Evolutionary conservation across 2,329 filamentous ascomycete genomes (phyloP).

Genomic region (Pseudopithomyces maydicus): DNA sequence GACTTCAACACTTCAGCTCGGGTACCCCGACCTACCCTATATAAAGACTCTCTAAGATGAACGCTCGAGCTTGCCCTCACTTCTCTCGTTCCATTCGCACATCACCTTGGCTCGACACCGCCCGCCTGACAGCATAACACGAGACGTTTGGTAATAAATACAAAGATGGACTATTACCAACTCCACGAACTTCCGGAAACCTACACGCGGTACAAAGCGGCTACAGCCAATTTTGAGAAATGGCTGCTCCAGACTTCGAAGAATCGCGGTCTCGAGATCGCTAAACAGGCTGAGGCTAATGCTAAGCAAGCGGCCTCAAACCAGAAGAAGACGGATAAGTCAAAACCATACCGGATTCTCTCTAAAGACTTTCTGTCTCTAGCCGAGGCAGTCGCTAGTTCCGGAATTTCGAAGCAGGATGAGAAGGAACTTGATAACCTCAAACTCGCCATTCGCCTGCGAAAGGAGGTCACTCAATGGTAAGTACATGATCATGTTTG

Average conservation of each 20-base stretch:
- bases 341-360: slow-evolving; percentile 13
- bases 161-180: slow-evolving; percentile 20
- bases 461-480: slow-evolving; percentile 21
- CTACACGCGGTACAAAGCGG: slow-evolving; percentile 21
- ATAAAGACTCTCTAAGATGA: too few relatives aligned
- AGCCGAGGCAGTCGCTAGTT: slow-evolving; percentile 16
- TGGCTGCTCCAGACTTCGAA: slow-evolving; percentile 21
- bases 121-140: too few relatives aligned
- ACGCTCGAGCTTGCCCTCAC: too few relatives aligned
- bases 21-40: too few relatives aligned
- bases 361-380: slow-evolving; percentile 10
- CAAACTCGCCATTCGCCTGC: slow-evolving; percentile 20
- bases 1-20: too few relatives aligned
- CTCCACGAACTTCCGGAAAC: slow-evolving; percentile 21
- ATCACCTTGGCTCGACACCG: too few relatives aligned
- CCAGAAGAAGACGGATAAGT: background rate
- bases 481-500: too few relatives aligned
- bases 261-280: slow-evolving; percentile 17
- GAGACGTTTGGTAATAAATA: background rate
- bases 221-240: slow-evolving; percentile 18
- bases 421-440: slow-evolving; percentile 18
- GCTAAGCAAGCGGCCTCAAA: slow-evolving; percentile 4
- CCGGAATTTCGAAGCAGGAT: slow-evolving; percentile 15
- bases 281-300: slow-evolving; percentile 5
- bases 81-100: too few relatives aligned